Base-by-base conservation (phyloP, 2,329 filamentous ascomycete genomes). In the Botrytis porri region DNA sequence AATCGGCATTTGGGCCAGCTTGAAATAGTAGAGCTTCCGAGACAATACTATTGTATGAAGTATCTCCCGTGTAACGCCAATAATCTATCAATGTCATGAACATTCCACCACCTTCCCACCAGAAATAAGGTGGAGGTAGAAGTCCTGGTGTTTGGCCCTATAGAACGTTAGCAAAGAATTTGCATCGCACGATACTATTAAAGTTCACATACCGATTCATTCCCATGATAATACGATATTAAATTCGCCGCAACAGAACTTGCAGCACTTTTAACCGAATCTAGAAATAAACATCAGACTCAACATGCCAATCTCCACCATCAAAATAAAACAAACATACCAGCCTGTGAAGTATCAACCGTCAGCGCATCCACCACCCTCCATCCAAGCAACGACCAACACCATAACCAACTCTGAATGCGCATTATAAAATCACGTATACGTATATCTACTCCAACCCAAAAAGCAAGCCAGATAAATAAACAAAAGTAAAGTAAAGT, bases 41-140 rank as follows among this genome's bases (percentile, higher is more conserved):
- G 92, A 76, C 74, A 0, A 76, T 70, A 14, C 73, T 74, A 79
- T 94, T 94, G 83, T 92, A 96, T 62, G 86, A 85, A 16, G 85
- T 84, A 79, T 95, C 92, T 35, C 89, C 89, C 0, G 93, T 95
- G 80, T 93, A 93, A 79, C 90, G 92, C 92, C 93, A 96, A 81
- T 96, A 96, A 77, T 96, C 92, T 72, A 97, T 86, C 73, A 96
- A 84, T 4, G 90, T 86, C 43, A 87, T 87, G 82, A 89, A 85
- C 84, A 94, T 89, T 86, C 91, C 82, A 92, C 91, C 93, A 90
- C 94, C 88, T 76, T 87, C 85, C 86, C 86, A 88, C 86, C 86
- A 88, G 78, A 86, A 87, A 76, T 86, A 86, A 3, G 79, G 79
- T 20, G 81, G 77, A 45, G 85, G 82, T 72, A 88, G 75, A 73